Base-by-base conservation (phyloP, 108 stramenopile species). In the Nitzschia sp. region DNA sequence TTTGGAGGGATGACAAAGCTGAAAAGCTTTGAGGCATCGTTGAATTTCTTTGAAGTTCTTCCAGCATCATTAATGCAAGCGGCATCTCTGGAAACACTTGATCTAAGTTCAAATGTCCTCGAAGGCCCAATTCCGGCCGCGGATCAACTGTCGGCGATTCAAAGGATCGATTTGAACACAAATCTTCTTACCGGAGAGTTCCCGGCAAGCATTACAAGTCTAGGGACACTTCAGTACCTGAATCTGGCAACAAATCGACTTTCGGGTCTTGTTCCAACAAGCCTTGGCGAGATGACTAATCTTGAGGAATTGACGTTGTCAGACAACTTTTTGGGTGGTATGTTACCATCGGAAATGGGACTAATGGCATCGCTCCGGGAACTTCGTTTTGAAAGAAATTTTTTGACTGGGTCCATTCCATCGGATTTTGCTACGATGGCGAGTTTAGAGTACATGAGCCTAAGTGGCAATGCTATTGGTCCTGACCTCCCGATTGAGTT, bases 341-440 rank as follows among this genome's bases (percentile, higher is more conserved):
- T 80, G 1, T 22, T 88, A 16, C 87, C 87, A 19, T 45, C 78
- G 5, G 80, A 83, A 59, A 71, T 88, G 22, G 84, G 77, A 46
- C 52, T 31, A 23, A 23, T 52, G 74, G 63, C 60, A 44, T 61
- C 46, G 59, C 56, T n/a, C 53, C 57, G 67, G 13, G 67, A 55
- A 26, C 27, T 44, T 25, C 56, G 65, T 27, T 41, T 73, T 13
- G 34, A 68, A 27, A 55, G 61, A 3, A 57, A 55, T 46, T 72
- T 72, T n/a, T 22, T 78, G 5, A 50, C 71, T 17, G 77, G 77
- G 19, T 34, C 60, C 5, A 15, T 78, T 6, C 77, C 77, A 38
- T 58, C 66, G 21, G 41, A 66, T 26, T 3, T 75, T 19, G 48
- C 32, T 8, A 8, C 2, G 27, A 31, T 68, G 38, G 41, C 58